phyloP scores from a whole-genome alignment of 2,329 filamentous ascomycete species.

The Endocalyx cinctus region DNA sequence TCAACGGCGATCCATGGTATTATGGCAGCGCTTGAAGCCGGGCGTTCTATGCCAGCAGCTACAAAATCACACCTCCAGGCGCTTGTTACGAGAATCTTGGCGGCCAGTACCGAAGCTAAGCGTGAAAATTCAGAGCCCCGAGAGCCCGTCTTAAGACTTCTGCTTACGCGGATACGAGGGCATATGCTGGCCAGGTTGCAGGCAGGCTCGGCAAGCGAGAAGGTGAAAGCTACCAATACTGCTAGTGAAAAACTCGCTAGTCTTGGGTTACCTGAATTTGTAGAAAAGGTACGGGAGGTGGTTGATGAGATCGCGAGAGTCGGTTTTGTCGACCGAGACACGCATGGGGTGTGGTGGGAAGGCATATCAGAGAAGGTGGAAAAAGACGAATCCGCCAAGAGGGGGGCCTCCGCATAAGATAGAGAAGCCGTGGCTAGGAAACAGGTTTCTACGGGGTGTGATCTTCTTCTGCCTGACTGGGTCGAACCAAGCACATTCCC shows the following conservation, averaged over 20 bases:
- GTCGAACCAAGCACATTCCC: too few species aligned
- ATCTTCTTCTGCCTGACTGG: too few species aligned
- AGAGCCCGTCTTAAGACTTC: constrained; percentile 59
- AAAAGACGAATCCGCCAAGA: constrained; percentile 28
- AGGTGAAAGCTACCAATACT: constrained; percentile 63
- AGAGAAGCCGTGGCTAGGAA: too few species aligned
- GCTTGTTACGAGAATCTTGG: constrained; percentile 52
- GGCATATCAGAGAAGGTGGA: constrained; percentile 54
- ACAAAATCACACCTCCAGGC: constrained; percentile 56
- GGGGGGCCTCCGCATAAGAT: constrained; percentile 9
- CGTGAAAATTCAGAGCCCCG: constrained; percentile 36
- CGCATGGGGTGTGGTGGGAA: constrained; percentile 69
- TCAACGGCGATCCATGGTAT: constrained; percentile 51
- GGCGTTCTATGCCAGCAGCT: constrained; percentile 59
- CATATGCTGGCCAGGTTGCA: constrained; percentile 63
- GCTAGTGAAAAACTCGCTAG: constrained; percentile 66
- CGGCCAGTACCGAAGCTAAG: constrained; percentile 44
- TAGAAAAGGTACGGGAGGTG: constrained; percentile 62
- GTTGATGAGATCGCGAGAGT: constrained; percentile 64
- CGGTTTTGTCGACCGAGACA: constrained; percentile 61
- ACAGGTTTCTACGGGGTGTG: too few species aligned
- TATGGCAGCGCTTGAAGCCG: constrained; percentile 59
- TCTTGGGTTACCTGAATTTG: constrained; percentile 69
- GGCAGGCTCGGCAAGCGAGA: constrained; percentile 64
- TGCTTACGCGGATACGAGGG: constrained; percentile 62